These are phyloP conservation scores for Saccharomyces jurei DNA, from an alignment of 805 yeast genomes.

Conservation along the genomic window DNA sequence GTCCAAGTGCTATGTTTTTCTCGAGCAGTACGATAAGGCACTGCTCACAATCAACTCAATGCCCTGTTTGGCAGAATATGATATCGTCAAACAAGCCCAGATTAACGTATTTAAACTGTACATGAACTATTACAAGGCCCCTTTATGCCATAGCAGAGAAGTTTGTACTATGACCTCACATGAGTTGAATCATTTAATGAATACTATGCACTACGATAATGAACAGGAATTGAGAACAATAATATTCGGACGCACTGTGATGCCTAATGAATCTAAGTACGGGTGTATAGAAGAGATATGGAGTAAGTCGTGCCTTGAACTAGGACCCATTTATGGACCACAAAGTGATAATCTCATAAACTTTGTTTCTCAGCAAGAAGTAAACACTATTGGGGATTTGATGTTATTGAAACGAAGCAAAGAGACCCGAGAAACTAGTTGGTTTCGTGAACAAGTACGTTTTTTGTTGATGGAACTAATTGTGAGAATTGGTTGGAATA, in stretches of 20 bases:
- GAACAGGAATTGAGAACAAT: constrained; percentile 19
- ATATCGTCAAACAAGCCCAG: constrained; percentile 16
- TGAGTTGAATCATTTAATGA: constrained; percentile 20
- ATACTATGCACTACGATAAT: constrained; percentile 17
- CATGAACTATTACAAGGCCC: constrained; percentile 21
- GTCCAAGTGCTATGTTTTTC: constrained; percentile 20
- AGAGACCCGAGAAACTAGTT: constrained; percentile 20
- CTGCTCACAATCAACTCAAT: constrained; percentile 26
- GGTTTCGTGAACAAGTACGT: constrained; percentile 42
- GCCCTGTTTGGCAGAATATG: constrained; percentile 23
- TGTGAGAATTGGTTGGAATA: constrained; percentile 75
- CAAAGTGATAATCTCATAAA: constrained; percentile 24
- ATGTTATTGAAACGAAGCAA: constrained; percentile 24
- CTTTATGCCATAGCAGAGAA: constrained; percentile 13
- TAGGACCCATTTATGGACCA: constrained; percentile 31
- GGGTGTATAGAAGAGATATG: constrained; percentile 22
- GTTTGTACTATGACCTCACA: constrained; percentile 15
- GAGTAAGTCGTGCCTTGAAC: constrained; percentile 18
- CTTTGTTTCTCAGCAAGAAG: constrained; percentile 26
- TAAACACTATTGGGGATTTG: constrained; percentile 20
- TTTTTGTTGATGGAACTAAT: constrained; percentile 63
- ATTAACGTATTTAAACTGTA: constrained; percentile 8
- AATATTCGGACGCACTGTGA: constrained; percentile 27
- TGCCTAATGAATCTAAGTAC: constrained; percentile 22
- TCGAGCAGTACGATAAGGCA: constrained; percentile 19